phyloP scores from a whole-genome alignment of 345 rosid species.

The Adansonia digitata region DNA sequence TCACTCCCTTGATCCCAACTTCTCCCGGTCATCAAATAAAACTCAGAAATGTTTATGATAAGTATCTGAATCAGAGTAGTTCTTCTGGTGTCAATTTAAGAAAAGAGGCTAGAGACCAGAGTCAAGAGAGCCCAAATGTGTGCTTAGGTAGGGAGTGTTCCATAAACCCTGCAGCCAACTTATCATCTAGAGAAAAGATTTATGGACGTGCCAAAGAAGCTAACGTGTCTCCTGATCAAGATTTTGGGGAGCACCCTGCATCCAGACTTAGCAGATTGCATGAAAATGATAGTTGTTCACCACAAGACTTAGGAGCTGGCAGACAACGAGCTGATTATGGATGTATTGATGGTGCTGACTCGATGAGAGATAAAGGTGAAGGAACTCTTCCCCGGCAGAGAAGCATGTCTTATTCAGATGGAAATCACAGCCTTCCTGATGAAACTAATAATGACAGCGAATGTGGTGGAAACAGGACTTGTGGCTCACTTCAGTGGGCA shows the following conservation, averaged over 20 bases:
- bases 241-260: slow-evolving; percentile 15
- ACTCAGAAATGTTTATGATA: slow-evolving; percentile 16
- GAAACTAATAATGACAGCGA: slow-evolving; percentile 31
- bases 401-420: slow-evolving; percentile 25
- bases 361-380: slow-evolving; percentile 26
- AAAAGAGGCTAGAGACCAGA: slow-evolving; percentile 25
- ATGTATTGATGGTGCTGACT: slow-evolving; percentile 10
- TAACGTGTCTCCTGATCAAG: slow-evolving; percentile 22
- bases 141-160: slow-evolving; percentile 19
- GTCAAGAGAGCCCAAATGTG: slow-evolving; percentile 26
- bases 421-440: slow-evolving; percentile 27
- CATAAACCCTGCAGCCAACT: slow-evolving; percentile 19
- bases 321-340: slow-evolving; percentile 19
- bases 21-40: slow-evolving; percentile 10
- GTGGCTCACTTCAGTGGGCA: slow-evolving; percentile 12
- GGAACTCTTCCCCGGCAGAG: slow-evolving; percentile 22
- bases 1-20: slow-evolving; percentile 14
- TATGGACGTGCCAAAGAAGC: slow-evolving; percentile 13
- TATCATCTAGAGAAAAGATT: slow-evolving; percentile 17
- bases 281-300: slow-evolving; percentile 28
- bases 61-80: slow-evolving; percentile 18
- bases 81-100: slow-evolving; percentile 20
- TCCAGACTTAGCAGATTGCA: slow-evolving; percentile 25
- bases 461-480: slow-evolving; percentile 22
- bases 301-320: slow-evolving; percentile 27